Base-by-base conservation (phyloP, 129 eudicot species). In the Artemisia argyi region DNA sequence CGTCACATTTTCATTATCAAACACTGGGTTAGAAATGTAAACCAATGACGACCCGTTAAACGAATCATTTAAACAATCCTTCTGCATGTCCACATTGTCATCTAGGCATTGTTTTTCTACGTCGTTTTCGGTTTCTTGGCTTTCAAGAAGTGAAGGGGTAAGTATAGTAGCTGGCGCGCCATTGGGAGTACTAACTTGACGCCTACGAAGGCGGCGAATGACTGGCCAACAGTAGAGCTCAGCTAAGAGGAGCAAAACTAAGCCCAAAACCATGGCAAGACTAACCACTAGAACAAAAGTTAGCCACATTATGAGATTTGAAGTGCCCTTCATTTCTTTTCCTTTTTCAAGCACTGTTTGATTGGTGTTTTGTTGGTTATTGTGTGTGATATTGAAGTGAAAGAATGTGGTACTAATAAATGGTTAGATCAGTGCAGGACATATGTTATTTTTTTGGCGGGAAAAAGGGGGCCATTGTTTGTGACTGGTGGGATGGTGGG, bases 1-100 rank as follows among this genome's bases (percentile, higher is more conserved):
- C 11, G 46, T 39, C 46, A 39, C 49, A 11, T 13, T 75, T 9
- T 77, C 83, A 14, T 79, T 62, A 32, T 83, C 92, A 54, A 74
- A 92, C 7, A 92, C 80, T 16, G 97, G 97, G 56, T 92, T 92
- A 2, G 89, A 92, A 47, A 92, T 92, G 86, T 88, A 88, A 42
- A 92, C 68, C 47, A 86, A 47, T 35, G 80, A 50, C 28, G 22
- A 72, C 74, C 67, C 80, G 44, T 75, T 49, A 65, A 30, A 73
- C n/a, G 76, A 68, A 68, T 76, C 26, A 24, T 73, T 58, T 3
- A 65, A 61, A 26, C 74, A 61, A 56, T 72, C 77, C 51, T 59
- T 65, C 61, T 73, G 73, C 16, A 4, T 35, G 14, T 72, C 74
- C 61, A n/a, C 47, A 42, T 69, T 75, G 0, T 58, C 61, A 14